These are phyloP conservation scores for Tarenaya hassleriana DNA, from an alignment of 345 rosid genomes.

Conservation along the genomic window DNA sequence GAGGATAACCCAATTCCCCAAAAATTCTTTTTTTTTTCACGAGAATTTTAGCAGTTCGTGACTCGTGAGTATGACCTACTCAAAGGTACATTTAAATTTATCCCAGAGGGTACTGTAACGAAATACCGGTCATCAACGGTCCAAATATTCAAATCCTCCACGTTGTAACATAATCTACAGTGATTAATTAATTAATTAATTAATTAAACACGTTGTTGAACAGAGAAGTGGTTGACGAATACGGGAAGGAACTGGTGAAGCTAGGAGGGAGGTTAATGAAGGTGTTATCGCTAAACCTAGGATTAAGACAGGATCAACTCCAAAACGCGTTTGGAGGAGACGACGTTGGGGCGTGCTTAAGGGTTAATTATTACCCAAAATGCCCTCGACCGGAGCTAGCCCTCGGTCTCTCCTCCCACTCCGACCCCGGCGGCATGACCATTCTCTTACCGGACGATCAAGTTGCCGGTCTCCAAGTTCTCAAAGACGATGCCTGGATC, in stretches of 20 bases:
- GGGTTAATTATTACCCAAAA: constrained; percentile 84
- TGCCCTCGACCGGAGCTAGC: constrained; percentile 90
- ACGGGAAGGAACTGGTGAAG: constrained; percentile 50
- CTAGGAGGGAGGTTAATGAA: constrained; percentile 63
- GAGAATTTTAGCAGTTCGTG: too few species aligned
- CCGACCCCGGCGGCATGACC: constrained; percentile 94
- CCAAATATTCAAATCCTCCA: too few species aligned
- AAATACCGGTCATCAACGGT: too few species aligned
- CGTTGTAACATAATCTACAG: too few species aligned
- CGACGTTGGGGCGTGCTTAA: constrained; percentile 60
- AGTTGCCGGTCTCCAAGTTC: constrained; percentile 80
- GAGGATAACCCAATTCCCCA: background rate
- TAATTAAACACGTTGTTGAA: too few species aligned
- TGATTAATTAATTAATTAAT: too few species aligned
- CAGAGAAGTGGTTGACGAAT: constrained; percentile 73
- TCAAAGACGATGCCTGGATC: constrained; percentile 53
- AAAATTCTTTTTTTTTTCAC: background rate
- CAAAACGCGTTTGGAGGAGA: constrained; percentile 77
- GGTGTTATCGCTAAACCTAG: constrained; percentile 61
- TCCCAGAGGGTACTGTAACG: too few species aligned
- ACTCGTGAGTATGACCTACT: too few species aligned
- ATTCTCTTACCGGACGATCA: constrained; percentile 66
- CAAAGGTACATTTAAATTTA: too few species aligned
- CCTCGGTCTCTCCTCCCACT: constrained; percentile 79
- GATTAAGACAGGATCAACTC: constrained; percentile 42